These are phyloP conservation scores for Fonsecaea pugnacius DNA, from an alignment of 2,329 filamentous ascomycete species.

Conservation along the genomic window DNA sequence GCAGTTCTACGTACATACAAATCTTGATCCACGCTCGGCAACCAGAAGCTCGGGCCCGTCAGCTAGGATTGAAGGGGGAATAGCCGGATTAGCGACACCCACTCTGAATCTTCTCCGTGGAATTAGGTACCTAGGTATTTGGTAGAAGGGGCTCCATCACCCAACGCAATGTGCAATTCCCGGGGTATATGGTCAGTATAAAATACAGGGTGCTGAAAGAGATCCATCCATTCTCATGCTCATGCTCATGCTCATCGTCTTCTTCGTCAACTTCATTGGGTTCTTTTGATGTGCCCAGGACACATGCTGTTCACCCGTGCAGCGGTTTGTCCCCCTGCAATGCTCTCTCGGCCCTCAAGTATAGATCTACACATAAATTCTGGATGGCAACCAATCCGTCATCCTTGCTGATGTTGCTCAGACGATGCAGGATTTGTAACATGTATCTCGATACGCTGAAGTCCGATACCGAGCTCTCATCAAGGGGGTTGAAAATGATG, in stretches of 20 bases:
- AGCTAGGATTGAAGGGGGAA: neutral
- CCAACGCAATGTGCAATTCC: neutral
- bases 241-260: too few relatives aligned
- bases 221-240: neutral
- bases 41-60: neutral
- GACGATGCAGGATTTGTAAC: slow-evolving; percentile 22
- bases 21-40: too few relatives aligned
- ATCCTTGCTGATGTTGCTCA: slow-evolving; percentile 74
- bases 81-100: neutral
- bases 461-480: slow-evolving; percentile 47
- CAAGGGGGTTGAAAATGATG: slow-evolving; percentile 89
- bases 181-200: neutral
- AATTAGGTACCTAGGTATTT: too few relatives aligned
- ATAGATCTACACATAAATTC: slow-evolving; percentile 53
- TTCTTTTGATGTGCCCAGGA: neutral
- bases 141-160: too few relatives aligned
- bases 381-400: slow-evolving; percentile 90
- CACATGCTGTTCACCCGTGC: neutral
- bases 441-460: slow-evolving; percentile 17
- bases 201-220: neutral
- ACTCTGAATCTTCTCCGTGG: too few relatives aligned
- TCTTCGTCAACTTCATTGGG: neutral
- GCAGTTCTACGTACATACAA: neutral
- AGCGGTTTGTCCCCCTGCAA: slow-evolving; percentile 9
- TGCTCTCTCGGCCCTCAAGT: slow-evolving; percentile 19